These are phyloP conservation scores for Helichrysum umbraculigerum DNA, from an alignment of 129 eudicot species.

Conservation along the genomic window DNA sequence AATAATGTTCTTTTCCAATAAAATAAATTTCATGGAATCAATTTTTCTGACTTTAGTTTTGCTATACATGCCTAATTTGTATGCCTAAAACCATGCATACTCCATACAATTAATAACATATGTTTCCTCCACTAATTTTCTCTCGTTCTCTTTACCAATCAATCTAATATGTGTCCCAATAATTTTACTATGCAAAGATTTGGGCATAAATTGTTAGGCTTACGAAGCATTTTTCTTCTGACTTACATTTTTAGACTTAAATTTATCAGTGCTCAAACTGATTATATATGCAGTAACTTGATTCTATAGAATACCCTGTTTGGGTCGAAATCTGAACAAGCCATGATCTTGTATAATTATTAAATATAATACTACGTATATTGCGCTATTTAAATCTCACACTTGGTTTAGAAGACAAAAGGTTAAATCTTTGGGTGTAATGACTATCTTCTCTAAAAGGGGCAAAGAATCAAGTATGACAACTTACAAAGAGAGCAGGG, in stretches of 20 bases:
- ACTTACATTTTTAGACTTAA: not conserved
- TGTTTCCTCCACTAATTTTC: too few species aligned
- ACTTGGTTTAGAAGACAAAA: conserved; percentile 1
- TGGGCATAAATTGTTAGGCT: too few species aligned
- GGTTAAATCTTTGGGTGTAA: conserved; percentile 11
- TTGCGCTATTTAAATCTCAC: conserved; percentile 3
- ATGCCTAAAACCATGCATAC: too few species aligned
- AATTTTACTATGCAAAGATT: too few species aligned
- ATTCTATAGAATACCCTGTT: not conserved
- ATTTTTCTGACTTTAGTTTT: not conserved
- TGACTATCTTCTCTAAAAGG: conserved; percentile 19
- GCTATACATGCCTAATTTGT: too few species aligned
- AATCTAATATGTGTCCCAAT: too few species aligned
- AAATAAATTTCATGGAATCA: not conserved
- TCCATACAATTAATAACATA: too few species aligned
- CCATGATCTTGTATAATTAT: not conserved
- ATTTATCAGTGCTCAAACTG: conserved; percentile 14
- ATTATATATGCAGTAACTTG: not conserved
- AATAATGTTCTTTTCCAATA: too few species aligned
- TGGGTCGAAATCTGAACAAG: not conserved
- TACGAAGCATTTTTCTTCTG: not conserved
- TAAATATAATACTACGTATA: not conserved
- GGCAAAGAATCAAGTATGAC: conserved; percentile 27
- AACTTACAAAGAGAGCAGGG: conserved; percentile 28
- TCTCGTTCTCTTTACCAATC: too few species aligned